phyloP scores from a whole-genome alignment of 306 rosid genomes.

The Alnus glutinosa region DNA sequence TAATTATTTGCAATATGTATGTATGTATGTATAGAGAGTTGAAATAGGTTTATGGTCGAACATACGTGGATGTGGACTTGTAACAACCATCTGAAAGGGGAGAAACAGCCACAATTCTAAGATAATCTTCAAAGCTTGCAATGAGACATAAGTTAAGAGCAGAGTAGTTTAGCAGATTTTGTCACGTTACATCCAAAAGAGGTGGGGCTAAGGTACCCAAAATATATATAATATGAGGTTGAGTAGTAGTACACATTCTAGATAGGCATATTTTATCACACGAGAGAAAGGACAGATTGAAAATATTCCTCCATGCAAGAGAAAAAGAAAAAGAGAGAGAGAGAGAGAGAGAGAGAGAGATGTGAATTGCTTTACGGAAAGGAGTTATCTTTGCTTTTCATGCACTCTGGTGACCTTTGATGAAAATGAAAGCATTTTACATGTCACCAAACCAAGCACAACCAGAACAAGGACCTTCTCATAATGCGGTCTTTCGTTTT shows the following conservation, averaged over 20 bases:
- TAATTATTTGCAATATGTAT: too few species aligned
- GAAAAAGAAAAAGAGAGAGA: constrained; percentile 29
- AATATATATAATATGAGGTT: constrained; percentile 26
- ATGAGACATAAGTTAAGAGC: neutral
- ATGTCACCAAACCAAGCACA: constrained; percentile 32
- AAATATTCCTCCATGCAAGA: constrained; percentile 34
- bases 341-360: constrained; percentile 24
- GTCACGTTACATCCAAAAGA: constrained; percentile 6
- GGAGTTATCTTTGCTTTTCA: constrained; percentile 18
- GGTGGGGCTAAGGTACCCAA: constrained; percentile 33
- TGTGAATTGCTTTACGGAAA: constrained; percentile 34
- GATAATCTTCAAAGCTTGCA: constrained; percentile 3
- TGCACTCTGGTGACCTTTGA: constrained; percentile 24
- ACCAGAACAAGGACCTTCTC: constrained; percentile 44
- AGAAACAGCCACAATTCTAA: constrained; percentile 3
- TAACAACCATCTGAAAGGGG: neutral
- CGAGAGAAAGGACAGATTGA: constrained; percentile 39
- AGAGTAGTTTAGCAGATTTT: neutral
- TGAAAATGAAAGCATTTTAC: constrained; percentile 41
- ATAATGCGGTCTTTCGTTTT: constrained; percentile 43
- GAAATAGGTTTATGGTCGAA: neutral
- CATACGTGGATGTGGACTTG: constrained; percentile 8
- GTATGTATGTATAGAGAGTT: neutral
- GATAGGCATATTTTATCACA: constrained; percentile 33
- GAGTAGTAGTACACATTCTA: constrained; percentile 21